phyloP scores from a whole-genome alignment of 495 filamentous ascomycete genomes.

The Thozetella sp. region DNA sequence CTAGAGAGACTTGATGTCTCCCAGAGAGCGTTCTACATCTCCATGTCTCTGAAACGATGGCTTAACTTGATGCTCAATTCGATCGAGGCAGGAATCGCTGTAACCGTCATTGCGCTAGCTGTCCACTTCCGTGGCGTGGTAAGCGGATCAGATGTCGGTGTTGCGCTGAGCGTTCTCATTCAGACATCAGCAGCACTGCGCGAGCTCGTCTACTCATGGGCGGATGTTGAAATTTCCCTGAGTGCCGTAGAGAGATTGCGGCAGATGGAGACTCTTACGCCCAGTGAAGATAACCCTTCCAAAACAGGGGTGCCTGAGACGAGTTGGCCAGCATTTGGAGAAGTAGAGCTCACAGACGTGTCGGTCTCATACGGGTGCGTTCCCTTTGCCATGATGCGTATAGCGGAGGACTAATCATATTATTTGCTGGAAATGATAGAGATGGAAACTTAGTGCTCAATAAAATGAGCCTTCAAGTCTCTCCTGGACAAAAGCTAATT shows the following conservation, averaged over 20 bases:
- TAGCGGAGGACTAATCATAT: no score
- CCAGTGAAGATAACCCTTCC: slow-evolving; percentile 18
- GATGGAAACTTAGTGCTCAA: slow-evolving; percentile 20
- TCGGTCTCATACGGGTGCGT: slow-evolving; percentile 32
- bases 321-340: slow-evolving; percentile 34
- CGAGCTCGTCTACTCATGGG: slow-evolving; percentile 39
- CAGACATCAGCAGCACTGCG: slow-evolving; percentile 29
- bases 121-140: slow-evolving; percentile 26
- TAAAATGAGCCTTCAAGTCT: slow-evolving; percentile 29
- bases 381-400: neutral
- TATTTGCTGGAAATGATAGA: no score
- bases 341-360: slow-evolving; percentile 28
- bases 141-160: slow-evolving; percentile 27
- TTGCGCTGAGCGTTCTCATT: slow-evolving; percentile 26
- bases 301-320: slow-evolving; percentile 10
- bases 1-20: no score
- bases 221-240: slow-evolving; percentile 50
- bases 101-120: slow-evolving; percentile 41
- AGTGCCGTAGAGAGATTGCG: no score
- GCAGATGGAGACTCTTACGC: no score
- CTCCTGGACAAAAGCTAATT: slow-evolving; percentile 30
- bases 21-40: no score
- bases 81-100: slow-evolving; percentile 34
- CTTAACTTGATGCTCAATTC: slow-evolving; percentile 42
- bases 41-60: no score